Percentiles rank a stretch among this genome's conserved stretches.
These are phyloP conservation scores for Juglanconis sp. DNA, from an alignment of 2,329 filamentous ascomycete species.

Conservation along the genomic window DNA sequence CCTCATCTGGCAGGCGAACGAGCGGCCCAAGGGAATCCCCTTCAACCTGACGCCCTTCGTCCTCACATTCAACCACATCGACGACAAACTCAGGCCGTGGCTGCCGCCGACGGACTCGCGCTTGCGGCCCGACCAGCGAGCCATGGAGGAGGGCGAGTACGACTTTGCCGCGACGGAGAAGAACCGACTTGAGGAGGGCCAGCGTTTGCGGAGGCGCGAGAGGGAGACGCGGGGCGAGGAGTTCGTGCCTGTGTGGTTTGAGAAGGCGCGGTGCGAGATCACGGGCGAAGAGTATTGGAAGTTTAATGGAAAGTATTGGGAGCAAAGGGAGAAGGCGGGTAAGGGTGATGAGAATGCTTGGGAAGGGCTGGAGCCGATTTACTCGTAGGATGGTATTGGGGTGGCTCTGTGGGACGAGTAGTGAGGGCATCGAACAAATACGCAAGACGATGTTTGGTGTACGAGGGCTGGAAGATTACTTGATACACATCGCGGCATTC, in stretches of 20 bases:
- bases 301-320: constrained; percentile 88
- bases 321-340: constrained; percentile 63
- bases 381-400: constrained; percentile 26
- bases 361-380: constrained; percentile 76
- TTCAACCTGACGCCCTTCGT: constrained; percentile 97
- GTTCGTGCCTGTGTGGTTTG: constrained; percentile 84
- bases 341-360: constrained; percentile 57
- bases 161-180: constrained; percentile 92
- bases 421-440: neutral
- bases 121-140: constrained; percentile 88
- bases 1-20: constrained; percentile 87
- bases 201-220: constrained; percentile 70
- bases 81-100: constrained; percentile 72
- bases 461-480: no score
- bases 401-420: neutral
- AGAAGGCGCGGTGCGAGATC: constrained; percentile 65
- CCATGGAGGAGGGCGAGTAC: constrained; percentile 98
- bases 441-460: no score
- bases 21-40: constrained; percentile 77
- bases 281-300: constrained; percentile 91
- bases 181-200: constrained; percentile 88
- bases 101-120: constrained; percentile 91
- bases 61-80: constrained; percentile 87
- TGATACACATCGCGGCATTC: no score
- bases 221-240: constrained; percentile 78